These are phyloP conservation scores for Xylaria flabelliformis DNA, from an alignment of 495 filamentous ascomycete species.

Conservation along the genomic window DNA sequence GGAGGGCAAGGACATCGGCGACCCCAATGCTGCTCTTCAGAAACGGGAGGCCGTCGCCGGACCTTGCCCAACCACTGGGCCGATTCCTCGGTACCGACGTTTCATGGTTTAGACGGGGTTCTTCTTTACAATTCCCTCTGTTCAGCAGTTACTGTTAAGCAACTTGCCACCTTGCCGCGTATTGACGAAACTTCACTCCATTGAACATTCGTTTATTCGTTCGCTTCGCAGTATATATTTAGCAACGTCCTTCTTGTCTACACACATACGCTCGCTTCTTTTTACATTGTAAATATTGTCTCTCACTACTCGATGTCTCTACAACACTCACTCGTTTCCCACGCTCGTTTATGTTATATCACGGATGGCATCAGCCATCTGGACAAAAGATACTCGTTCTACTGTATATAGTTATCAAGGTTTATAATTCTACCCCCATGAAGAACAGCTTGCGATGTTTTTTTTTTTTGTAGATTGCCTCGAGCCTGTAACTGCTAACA, in stretches of 20 bases:
- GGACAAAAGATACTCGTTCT: not conserved
- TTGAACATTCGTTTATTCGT: not conserved
- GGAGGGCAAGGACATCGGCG: slow-evolving; percentile 25
- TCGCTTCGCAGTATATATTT: slow-evolving; percentile 12
- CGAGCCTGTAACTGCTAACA: not conserved
- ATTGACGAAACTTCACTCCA: not conserved
- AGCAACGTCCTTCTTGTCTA: not conserved
- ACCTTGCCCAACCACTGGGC: slow-evolving; percentile 6
- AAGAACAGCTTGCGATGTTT: not conserved
- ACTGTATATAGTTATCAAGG: slow-evolving; percentile 17
- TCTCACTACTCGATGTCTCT: not conserved
- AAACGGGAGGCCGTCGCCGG: slow-evolving; percentile 18
- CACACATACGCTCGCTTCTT: not conserved
- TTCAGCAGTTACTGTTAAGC: not conserved
- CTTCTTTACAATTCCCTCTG: not conserved
- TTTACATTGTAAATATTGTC: not conserved
- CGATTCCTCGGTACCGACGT: slow-evolving; percentile 24
- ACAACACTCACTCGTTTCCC: not conserved
- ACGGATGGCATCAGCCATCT: not conserved
- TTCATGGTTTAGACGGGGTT: slow-evolving; percentile 10
- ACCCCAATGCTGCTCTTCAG: slow-evolving; percentile 23
- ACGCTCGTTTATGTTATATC: not conserved
- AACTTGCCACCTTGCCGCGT: not conserved
- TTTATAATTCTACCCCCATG: not conserved
- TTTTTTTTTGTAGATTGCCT: not conserved